Conservation (phyloP, 768 basidiomycete species). For the Exidia glandulosa region DNA sequence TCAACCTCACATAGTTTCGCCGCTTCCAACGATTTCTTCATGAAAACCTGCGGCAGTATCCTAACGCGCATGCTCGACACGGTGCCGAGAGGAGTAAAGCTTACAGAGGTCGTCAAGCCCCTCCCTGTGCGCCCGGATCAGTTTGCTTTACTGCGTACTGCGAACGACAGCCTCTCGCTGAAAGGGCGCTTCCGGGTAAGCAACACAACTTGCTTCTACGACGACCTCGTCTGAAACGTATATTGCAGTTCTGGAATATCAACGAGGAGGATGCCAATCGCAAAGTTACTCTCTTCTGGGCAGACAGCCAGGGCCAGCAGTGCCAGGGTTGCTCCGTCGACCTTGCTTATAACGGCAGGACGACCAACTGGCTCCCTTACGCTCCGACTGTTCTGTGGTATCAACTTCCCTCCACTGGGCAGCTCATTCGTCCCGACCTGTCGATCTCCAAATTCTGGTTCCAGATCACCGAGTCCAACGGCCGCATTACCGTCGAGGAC, state of each 20-base stretch:
- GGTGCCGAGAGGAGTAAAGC: conserved; percentile 33
- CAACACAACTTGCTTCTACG: too few relatives aligned
- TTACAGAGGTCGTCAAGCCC: conserved; percentile 25
- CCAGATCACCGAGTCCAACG: neutral
- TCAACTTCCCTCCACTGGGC: neutral
- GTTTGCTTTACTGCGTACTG: neutral
- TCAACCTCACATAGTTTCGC: conserved; percentile 14
- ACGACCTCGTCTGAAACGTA: too few relatives aligned
- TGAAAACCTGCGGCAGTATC: conserved; percentile 28
- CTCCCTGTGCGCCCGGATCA: neutral
- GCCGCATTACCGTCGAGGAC: neutral
- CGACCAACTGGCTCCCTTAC: neutral
- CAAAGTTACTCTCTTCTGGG: too few relatives aligned
- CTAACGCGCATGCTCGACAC: conserved; percentile 38
- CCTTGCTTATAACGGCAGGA: too few relatives aligned
- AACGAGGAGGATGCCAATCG: too few relatives aligned
- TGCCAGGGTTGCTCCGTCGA: too few relatives aligned
- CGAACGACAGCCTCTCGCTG: neutral
- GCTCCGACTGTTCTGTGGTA: neutral
- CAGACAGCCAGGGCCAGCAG: too few relatives aligned
- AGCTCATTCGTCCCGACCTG: neutral
- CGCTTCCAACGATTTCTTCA: conserved; percentile 22
- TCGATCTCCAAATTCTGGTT: neutral
- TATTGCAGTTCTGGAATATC: too few relatives aligned
- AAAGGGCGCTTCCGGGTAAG: neutral